Evolutionary conservation across 164 flowering plant species (phyloP).

Genomic region (Annona squamosa): DNA sequence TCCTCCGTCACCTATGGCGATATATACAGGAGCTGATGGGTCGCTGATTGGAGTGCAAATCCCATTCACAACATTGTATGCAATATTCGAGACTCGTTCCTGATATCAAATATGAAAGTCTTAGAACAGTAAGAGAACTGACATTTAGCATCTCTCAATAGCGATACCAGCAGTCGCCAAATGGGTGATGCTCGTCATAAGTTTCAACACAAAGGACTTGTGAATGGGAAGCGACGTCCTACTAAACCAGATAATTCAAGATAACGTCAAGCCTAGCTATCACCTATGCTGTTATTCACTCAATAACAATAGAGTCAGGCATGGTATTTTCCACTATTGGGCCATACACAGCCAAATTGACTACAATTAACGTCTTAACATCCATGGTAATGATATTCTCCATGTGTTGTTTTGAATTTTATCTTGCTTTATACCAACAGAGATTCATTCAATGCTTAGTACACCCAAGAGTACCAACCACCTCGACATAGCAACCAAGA

Average conservation of each 20-base stretch:
- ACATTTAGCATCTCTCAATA: too few species aligned
- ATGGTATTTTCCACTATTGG: too few species aligned
- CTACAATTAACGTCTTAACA: too few species aligned
- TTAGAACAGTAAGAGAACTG: background rate
- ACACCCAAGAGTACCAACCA: background rate
- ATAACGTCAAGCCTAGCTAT: background rate
- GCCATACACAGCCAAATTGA: too few species aligned
- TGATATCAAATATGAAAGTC: constrained; percentile 15
- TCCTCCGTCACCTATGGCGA: constrained; percentile 94
- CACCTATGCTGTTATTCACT: background rate
- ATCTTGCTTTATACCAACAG: too few species aligned
- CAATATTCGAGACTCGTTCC: constrained; percentile 79
- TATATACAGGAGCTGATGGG: constrained; percentile 77
- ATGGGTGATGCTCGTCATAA: background rate
- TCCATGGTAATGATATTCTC: too few species aligned
- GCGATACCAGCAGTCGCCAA: too few species aligned
- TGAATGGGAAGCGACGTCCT: background rate
- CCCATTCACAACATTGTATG: constrained; percentile 63
- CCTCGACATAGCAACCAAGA: background rate
- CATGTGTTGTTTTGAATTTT: too few species aligned
- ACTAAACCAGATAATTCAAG: background rate
- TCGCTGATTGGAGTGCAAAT: constrained; percentile 50
- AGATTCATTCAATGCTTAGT: too few species aligned
- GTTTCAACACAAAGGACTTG: background rate
- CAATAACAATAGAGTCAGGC: too few species aligned